Evolutionary conservation across 2,329 filamentous ascomycete species (phyloP).

Genomic region (Diaporthe citriasiana): DNA sequence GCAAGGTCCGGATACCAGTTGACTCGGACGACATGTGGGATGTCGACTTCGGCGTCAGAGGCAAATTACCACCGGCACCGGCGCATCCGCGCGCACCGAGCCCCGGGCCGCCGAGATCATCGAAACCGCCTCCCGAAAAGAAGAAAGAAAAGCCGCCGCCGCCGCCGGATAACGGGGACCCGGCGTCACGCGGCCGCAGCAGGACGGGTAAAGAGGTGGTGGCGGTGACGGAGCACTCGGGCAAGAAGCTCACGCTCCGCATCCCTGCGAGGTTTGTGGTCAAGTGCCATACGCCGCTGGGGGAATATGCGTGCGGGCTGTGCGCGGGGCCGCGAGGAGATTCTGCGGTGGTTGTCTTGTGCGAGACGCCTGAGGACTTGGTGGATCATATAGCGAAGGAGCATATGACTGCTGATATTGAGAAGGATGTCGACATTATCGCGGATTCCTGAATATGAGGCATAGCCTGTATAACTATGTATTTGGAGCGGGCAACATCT

Average conservation of each 20-base stretch:
- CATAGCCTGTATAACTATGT: background rate
- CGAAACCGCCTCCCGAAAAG: slow-evolving; percentile 1
- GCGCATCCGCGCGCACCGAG: slow-evolving; percentile 39
- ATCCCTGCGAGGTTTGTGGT: slow-evolving; percentile 48
- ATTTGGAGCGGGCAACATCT: background rate
- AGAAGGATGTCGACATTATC: slow-evolving; percentile 30
- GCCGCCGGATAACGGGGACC: slow-evolving; percentile 40
- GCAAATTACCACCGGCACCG: slow-evolving; percentile 40
- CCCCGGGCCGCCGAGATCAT: slow-evolving; percentile 46
- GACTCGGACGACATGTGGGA: slow-evolving; percentile 50
- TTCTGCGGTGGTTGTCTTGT: slow-evolving; percentile 18
- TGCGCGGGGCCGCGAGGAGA: slow-evolving; percentile 20
- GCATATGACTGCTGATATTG: slow-evolving; percentile 29
- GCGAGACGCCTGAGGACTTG: slow-evolving; percentile 29
- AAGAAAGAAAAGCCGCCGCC: slow-evolving; percentile 36
- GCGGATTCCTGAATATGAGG: background rate
- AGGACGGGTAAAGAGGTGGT: slow-evolving; percentile 40
- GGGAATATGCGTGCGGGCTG: slow-evolving; percentile 31
- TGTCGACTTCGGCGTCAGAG: slow-evolving; percentile 46
- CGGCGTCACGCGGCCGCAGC: slow-evolving; percentile 35
- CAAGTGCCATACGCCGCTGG: slow-evolving; percentile 51
- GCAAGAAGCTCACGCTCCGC: slow-evolving; percentile 51
- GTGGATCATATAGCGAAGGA: slow-evolving; percentile 34
- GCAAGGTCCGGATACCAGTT: slow-evolving; percentile 46
- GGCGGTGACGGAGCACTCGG: slow-evolving; percentile 48